Evolutionary conservation across 345 rosid genomes (phyloP).

Genomic region (Melastoma malabathricum): DNA sequence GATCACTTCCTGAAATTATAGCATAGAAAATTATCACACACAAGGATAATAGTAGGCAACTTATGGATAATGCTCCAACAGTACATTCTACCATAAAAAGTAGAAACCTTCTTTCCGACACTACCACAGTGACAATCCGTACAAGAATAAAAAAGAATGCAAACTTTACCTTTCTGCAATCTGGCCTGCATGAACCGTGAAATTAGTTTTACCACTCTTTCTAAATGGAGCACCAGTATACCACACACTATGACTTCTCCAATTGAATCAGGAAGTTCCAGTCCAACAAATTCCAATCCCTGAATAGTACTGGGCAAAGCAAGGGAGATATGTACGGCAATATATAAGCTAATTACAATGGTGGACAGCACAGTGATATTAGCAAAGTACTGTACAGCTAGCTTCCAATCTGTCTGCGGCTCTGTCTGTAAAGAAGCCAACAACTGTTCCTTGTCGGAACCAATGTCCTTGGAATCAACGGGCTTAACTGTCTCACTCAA

Average conservation of each 20-base stretch:
- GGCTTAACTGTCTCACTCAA: constrained; percentile 58
- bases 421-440: constrained; percentile 78
- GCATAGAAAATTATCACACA: no score
- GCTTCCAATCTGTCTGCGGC: constrained; percentile 73
- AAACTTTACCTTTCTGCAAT: constrained; percentile 53
- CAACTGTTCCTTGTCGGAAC: constrained; percentile 67
- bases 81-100: no score
- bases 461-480: constrained; percentile 72
- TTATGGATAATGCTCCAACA: no score
- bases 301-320: constrained; percentile 49
- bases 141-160: constrained; percentile 1
- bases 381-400: constrained; percentile 70
- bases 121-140: neutral
- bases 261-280: constrained; percentile 87
- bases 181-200: constrained; percentile 91
- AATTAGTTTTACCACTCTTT: constrained; percentile 46
- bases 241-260: constrained; percentile 85
- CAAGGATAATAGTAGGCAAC: no score
- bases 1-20: constrained; percentile 56
- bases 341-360: constrained; percentile 56
- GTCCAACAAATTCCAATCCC: constrained; percentile 92
- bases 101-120: neutral
- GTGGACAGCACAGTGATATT: constrained; percentile 73
- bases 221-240: constrained; percentile 69
- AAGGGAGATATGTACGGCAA: constrained; percentile 54